Percentiles rank a stretch among this genome's conserved stretches.
These are phyloP conservation scores for Amaranthus cruentus DNA, from an alignment of 148 eudicot species.

Conservation along the genomic window DNA sequence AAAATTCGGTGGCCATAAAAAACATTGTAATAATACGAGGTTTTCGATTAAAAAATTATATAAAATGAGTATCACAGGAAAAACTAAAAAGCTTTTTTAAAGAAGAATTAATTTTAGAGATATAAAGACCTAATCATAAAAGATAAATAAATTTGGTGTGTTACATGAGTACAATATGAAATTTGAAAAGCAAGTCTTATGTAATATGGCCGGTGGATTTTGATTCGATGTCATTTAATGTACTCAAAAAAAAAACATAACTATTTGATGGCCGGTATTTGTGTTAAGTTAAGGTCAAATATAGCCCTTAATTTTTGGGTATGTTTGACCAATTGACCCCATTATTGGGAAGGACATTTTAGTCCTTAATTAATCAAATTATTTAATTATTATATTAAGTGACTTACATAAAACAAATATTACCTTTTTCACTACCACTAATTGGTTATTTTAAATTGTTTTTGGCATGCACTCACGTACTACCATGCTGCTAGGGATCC, in stretches of 20 bases:
- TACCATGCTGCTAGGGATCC: too few species aligned
- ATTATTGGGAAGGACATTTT: too few species aligned
- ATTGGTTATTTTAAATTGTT: background rate
- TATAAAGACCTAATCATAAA: too few species aligned
- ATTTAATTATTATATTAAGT: background rate
- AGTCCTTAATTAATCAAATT: background rate
- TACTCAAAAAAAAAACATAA: background rate
- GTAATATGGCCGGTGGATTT: conserved; percentile 13
- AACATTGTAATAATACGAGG: too few species aligned
- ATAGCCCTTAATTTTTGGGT: background rate
- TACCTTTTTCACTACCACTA: conserved; percentile 3
- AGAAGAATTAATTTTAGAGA: too few species aligned
- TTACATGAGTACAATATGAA: background rate
- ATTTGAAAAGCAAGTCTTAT: background rate
- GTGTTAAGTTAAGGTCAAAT: conserved; percentile 6
- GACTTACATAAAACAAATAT: background rate
- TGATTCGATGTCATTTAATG: conserved; percentile 7
- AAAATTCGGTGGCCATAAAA: too few species aligned
- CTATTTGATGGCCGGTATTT: conserved; percentile 22
- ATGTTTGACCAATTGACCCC: background rate
- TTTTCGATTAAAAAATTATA: too few species aligned
- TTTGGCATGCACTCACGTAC: conserved; percentile 8
- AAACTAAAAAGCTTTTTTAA: too few species aligned
- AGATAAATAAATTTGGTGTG: background rate
- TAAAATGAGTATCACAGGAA: too few species aligned